Conservation (phyloP, 2,329 filamentous ascomycete genomes). For the Epichloe bromicola region DNA sequence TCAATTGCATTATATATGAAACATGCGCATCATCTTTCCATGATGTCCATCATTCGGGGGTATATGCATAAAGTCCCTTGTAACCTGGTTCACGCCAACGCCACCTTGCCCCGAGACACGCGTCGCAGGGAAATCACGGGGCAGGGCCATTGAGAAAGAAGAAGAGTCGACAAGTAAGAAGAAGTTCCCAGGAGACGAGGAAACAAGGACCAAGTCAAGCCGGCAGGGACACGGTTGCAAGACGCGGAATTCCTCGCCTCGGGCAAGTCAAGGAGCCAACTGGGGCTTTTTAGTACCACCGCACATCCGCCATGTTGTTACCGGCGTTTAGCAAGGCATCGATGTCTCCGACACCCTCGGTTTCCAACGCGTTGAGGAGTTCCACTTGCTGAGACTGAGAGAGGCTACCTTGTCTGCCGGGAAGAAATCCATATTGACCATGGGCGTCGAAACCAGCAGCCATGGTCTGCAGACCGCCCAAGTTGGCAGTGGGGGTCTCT, state of each 20-base stretch:
- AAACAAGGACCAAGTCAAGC: not conserved
- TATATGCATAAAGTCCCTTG: not conserved
- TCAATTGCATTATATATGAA: not conserved
- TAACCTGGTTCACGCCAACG: not conserved
- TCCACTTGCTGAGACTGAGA: slow-evolving; percentile 74
- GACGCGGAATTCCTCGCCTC: too few species aligned
- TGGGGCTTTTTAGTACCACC: slow-evolving; percentile 19
- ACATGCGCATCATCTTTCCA: not conserved
- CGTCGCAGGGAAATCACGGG: not conserved
- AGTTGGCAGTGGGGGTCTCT: slow-evolving; percentile 16
- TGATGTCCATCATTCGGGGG: not conserved
- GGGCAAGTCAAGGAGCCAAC: too few species aligned
- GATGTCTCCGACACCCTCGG: slow-evolving; percentile 49
- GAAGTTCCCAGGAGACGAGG: too few species aligned
- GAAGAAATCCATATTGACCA: slow-evolving; percentile 19
- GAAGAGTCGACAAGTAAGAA: too few species aligned
- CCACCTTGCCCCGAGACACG: not conserved
- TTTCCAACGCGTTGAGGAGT: slow-evolving; percentile 69
- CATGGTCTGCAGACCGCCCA: slow-evolving; percentile 20
- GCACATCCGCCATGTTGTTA: slow-evolving; percentile 14
- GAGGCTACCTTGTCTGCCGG: slow-evolving; percentile 52
- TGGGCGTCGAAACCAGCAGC: slow-evolving; percentile 12
- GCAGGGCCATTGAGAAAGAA: too few species aligned
- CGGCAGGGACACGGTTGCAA: not conserved
- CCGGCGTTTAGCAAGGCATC: slow-evolving; percentile 41